phyloP scores from a whole-genome alignment of 2,329 filamentous ascomycete genomes.

The Colletotrichum sp. region DNA sequence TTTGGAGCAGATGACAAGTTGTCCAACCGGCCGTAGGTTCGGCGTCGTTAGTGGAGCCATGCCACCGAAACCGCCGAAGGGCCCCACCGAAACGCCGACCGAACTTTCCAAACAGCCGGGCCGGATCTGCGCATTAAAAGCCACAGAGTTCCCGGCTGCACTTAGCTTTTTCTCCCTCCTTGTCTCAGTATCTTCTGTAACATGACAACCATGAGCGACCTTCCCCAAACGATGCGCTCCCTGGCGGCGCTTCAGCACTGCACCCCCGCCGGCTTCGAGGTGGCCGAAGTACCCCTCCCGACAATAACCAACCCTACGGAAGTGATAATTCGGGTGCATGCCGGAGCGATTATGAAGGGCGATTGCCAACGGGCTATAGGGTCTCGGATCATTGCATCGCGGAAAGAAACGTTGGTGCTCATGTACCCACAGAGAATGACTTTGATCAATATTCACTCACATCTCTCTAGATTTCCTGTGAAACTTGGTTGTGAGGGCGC shows the following conservation, averaged over 20 bases:
- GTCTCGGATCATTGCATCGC: slow-evolving; percentile 21
- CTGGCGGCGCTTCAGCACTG: slow-evolving; percentile 45
- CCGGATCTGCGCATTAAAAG: neutral
- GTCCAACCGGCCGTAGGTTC: neutral
- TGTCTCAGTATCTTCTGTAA: neutral
- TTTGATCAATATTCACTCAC: neutral
- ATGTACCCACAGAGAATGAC: accelerated
- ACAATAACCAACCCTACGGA: slow-evolving; percentile 45
- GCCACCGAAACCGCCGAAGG: neutral
- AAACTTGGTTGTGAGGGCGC: slow-evolving; percentile 10
- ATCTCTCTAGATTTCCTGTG: slow-evolving; percentile 27
- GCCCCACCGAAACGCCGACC: slow-evolving; percentile 7
- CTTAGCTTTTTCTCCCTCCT: neutral
- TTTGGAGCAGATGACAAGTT: too few species aligned
- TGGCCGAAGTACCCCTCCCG: slow-evolving; percentile 47
- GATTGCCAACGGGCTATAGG: slow-evolving; percentile 32
- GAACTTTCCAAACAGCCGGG: neutral
- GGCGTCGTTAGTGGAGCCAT: slow-evolving; percentile 8
- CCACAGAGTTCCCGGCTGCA: neutral
- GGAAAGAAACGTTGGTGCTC: slow-evolving; percentile 17
- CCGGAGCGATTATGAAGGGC: slow-evolving; percentile 36
- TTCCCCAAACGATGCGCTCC: slow-evolving; percentile 46
- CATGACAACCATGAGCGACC: slow-evolving; percentile 25
- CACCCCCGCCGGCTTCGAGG: slow-evolving; percentile 39
- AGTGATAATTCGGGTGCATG: slow-evolving; percentile 45